Evolutionary conservation across 2,329 filamentous ascomycete species (phyloP).

Genomic region (Fusarium phyllophilum): DNA sequence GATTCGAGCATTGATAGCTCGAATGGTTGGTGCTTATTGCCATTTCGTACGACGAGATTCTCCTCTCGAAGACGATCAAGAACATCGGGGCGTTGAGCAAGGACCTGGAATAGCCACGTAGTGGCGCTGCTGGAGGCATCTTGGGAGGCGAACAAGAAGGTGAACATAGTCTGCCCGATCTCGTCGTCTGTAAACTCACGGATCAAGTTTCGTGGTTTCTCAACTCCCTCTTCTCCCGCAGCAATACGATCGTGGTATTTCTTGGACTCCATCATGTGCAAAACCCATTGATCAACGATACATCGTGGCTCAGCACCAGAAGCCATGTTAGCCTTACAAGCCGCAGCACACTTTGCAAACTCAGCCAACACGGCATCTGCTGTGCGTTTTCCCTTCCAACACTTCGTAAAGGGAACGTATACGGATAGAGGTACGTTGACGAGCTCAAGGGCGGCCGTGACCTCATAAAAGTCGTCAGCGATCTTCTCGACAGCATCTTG

Average conservation of each 20-base stretch:
- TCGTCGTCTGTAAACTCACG: constrained; percentile 62
- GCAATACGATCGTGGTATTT: constrained; percentile 72
- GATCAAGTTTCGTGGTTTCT: constrained; percentile 59
- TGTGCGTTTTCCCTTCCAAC: constrained; percentile 80
- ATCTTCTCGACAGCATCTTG: constrained; percentile 78
- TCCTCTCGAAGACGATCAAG: constrained; percentile 57
- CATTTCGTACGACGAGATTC: constrained; percentile 56
- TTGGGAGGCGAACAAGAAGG: constrained; percentile 64
- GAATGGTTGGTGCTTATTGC: constrained; percentile 54
- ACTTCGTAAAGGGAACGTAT: constrained; percentile 79
- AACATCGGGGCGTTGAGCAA: constrained; percentile 62
- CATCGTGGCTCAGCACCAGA: constrained; percentile 74
- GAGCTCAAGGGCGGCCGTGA: constrained; percentile 80
- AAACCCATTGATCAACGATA: constrained; percentile 82
- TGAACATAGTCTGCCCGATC: constrained; percentile 62
- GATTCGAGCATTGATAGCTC: constrained; percentile 59
- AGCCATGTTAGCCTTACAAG: constrained; percentile 77
- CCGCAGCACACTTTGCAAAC: constrained; percentile 76
- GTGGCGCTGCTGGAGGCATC: constrained; percentile 64
- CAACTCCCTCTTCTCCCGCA: constrained; percentile 58
- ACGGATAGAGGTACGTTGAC: constrained; percentile 78
- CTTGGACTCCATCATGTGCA: constrained; percentile 77
- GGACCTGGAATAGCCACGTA: constrained; percentile 63
- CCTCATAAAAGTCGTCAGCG: constrained; percentile 81
- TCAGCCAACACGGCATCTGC: constrained; percentile 76